Percentiles rank a stretch among this genome's conserved stretches.
These are phyloP conservation scores for Cryptococcus deneoformans DNA, from an alignment of 1,284 basidiomycete species.

Conservation along the genomic window DNA sequence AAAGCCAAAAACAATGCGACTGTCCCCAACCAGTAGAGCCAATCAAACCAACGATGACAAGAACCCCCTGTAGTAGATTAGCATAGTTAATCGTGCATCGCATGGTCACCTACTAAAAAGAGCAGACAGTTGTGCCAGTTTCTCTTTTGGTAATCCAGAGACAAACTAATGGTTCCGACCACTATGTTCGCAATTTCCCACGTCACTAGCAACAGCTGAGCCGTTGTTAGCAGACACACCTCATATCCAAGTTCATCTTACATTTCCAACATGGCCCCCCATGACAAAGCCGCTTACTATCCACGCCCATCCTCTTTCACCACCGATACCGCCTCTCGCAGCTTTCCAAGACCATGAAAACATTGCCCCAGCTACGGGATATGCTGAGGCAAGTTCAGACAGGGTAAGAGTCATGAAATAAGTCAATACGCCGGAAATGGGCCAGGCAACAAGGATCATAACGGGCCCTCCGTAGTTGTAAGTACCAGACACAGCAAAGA, in stretches of 20 bases:
- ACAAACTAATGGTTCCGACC: conserved; percentile 38
- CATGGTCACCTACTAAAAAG: conserved; percentile 32
- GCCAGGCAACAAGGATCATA: conserved; percentile 49
- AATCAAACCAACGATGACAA: conserved; percentile 35
- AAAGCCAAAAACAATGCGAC: conserved; percentile 42
- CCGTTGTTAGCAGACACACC: background rate
- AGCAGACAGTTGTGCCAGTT: conserved; percentile 40
- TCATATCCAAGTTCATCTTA: conserved; percentile 11
- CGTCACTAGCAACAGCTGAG: conserved; percentile 37
- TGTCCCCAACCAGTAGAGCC: conserved; percentile 40
- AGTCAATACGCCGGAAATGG: conserved; percentile 37
- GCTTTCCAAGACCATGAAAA: conserved; percentile 48
- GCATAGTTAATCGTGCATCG: background rate
- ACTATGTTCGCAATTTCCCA: conserved; percentile 42
- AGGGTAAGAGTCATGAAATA: conserved; percentile 39
- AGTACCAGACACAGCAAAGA: conserved; percentile 43
- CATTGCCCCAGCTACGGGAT: conserved; percentile 49
- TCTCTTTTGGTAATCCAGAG: conserved; percentile 27
- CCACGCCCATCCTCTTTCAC: conserved; percentile 49
- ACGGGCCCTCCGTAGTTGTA: conserved; percentile 46
- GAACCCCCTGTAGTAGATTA: conserved; percentile 22
- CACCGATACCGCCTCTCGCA: conserved; percentile 42
- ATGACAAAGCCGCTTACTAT: conserved; percentile 44
- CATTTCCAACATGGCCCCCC: conserved; percentile 46
- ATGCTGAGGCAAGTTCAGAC: conserved; percentile 46